Evolutionary conservation across 2,329 filamentous ascomycete genomes (phyloP).

Genomic region (Scleromitrula shiraiana): DNA sequence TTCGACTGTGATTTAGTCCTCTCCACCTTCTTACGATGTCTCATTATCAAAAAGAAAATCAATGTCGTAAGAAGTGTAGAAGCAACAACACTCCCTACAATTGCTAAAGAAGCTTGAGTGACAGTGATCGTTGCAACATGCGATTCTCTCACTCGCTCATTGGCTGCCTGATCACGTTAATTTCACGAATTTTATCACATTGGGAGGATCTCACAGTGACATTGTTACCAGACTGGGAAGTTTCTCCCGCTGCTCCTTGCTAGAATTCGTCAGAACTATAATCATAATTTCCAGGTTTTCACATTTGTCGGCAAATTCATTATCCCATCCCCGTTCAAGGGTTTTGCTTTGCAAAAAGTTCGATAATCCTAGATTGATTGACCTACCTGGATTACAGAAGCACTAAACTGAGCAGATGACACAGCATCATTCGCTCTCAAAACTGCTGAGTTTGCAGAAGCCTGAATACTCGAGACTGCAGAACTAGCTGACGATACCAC

Average conservation of each 20-base stretch:
- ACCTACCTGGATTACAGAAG: conserved; percentile 20
- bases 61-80: conserved; percentile 34
- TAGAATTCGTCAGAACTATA: no score
- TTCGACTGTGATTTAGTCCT: neutral
- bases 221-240: neutral
- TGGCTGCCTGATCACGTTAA: neutral
- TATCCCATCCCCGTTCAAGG: no score
- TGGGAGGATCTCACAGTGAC: neutral
- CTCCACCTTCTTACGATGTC: conserved; percentile 21
- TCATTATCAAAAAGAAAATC: conserved; percentile 32
- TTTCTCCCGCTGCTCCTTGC: no score
- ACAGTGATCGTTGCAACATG: conserved; percentile 35
- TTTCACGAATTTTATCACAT: neutral
- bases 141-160: conserved; percentile 18
- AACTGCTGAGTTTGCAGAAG: conserved; percentile 19
- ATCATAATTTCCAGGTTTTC: no score
- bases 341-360: no score
- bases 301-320: no score
- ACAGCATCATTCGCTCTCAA: conserved; percentile 17
- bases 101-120: conserved; percentile 35
- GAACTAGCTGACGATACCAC: conserved; percentile 22
- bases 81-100: conserved; percentile 37
- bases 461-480: conserved; percentile 17
- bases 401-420: conserved; percentile 17
- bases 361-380: no score